These are phyloP conservation scores for Aspergillus indologenus DNA, from an alignment of 495 filamentous ascomycete species.

Conservation along the genomic window DNA sequence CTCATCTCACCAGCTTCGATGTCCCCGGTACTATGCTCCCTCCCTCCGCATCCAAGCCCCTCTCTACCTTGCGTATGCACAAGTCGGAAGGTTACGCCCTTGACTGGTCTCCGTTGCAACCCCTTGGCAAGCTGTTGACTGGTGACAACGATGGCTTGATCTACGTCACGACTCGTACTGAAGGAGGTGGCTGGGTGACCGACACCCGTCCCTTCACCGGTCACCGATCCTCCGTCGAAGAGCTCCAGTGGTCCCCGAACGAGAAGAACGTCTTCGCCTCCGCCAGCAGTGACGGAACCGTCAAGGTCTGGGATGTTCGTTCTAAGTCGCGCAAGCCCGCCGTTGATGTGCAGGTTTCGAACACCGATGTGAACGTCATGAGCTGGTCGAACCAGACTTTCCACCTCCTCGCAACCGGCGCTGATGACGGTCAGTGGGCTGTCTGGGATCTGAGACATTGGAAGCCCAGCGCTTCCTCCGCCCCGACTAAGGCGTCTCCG, in stretches of 20 bases:
- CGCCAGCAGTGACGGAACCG: conserved; percentile 86
- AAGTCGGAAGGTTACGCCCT: conserved; percentile 90
- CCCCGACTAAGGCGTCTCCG: conserved; percentile 54
- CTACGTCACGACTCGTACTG: conserved; percentile 78
- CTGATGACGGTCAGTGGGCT: conserved; percentile 90
- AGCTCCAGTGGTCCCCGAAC: conserved; percentile 92
- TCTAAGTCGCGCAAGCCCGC: conserved; percentile 82
- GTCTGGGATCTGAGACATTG: conserved; percentile 96
- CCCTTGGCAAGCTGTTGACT: conserved; percentile 78
- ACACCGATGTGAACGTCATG: conserved; percentile 90
- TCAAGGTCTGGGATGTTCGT: conserved; percentile 93
- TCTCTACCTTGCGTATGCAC: conserved; percentile 85
- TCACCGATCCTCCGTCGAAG: conserved; percentile 83
- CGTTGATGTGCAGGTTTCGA: conserved; percentile 78
- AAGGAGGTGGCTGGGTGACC: conserved; percentile 83
- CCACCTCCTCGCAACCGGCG: conserved; percentile 87
- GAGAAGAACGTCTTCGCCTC: conserved; percentile 92
- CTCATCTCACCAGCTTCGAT: conserved; percentile 83
- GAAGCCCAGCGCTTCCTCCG: conserved; percentile 61
- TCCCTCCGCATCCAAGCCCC: conserved; percentile 77
- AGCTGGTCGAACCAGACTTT: conserved; percentile 85
- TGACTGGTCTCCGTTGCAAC: conserved; percentile 83
- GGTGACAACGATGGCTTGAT: conserved; percentile 90
- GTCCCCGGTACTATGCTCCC: conserved; percentile 76
- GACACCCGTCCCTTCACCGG: conserved; percentile 76